Base-by-base conservation (phyloP, 192 early-diverging fungal species). In the Podochytrium sp. region DNA sequence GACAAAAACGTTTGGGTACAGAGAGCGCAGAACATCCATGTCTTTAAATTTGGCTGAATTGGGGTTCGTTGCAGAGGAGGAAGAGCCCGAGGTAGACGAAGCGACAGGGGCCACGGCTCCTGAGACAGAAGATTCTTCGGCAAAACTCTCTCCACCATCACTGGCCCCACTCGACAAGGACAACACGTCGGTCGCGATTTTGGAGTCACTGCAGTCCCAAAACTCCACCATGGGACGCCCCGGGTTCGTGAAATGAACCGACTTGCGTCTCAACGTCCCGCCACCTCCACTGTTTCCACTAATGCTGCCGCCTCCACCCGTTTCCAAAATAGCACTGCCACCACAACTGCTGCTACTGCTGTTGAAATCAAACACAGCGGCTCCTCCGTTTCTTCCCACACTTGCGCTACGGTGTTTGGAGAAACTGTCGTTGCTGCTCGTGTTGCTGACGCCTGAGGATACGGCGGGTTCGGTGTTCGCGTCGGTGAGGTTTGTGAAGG, bases 151-250 rank as follows among this genome's bases (percentile, higher is more conserved):
- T 20, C 55, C 20, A 27, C 7, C 55, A 57, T 10, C 7, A 16
- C 55, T 30, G 55, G 6, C 25, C 30, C 7, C 55, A 27, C 55
- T 49, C 55, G 55, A 57, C n/a, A n/a, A n/a, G n/a, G n/a, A n/a
- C n/a, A n/a, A n/a, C 60, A 20, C 38, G 3, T 25, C 37, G 18
- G 38, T 25, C 6, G 41, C 38, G 2, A 47, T 49, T 40, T 35
- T 34, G 27, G 37, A 33, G 40, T 69, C 66, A 27, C 42, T 41
- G 41, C 63, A 65, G 27, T 65, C 63, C 66, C 66, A 69, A 59
- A 75, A 65, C 34, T 75, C 74, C 20, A 75, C 74, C 74, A 75
- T 75, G 2, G 74, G 74, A 12, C 56, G 33, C 30, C 43, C 23
- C n/a, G 62, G 38, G 40, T 60, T 55, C 3, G 74, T 75, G 64